Conservation (phyloP, 2,329 filamentous ascomycete species). For the Chrysosphaeria jannelii region DNA sequence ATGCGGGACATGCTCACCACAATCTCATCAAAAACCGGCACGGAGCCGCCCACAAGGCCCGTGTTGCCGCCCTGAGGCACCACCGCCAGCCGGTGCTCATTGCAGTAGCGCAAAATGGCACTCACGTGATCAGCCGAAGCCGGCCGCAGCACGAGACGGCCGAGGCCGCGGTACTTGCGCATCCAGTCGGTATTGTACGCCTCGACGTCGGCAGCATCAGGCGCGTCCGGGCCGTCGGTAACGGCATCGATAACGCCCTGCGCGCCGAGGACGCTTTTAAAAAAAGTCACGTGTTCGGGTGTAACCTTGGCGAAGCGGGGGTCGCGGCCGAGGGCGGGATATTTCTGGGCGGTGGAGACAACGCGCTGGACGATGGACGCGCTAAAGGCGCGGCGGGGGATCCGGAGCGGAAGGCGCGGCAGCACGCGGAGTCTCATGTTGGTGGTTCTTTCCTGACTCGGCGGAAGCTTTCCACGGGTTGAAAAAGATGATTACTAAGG, state of each 20-base stretch:
- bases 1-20: slow-evolving; percentile 73
- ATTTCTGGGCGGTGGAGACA: slow-evolving; percentile 63
- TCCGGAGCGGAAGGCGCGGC: no score
- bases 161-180: slow-evolving; percentile 87
- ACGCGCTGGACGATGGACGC: no score
- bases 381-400: neutral
- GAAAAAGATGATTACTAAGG: no score
- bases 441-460: no score
- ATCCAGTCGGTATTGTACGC: slow-evolving; percentile 97
- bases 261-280: slow-evolving; percentile 47
- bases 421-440: no score
- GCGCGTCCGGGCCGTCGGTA: slow-evolving; percentile 35
- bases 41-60: slow-evolving; percentile 76
- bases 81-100: slow-evolving; percentile 69
- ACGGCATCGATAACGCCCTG: slow-evolving; percentile 67
- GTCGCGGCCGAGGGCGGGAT: slow-evolving; percentile 59
- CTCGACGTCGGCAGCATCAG: slow-evolving; percentile 46
- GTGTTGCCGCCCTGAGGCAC: slow-evolving; percentile 96
- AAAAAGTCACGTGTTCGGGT: slow-evolving; percentile 50
- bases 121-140: slow-evolving; percentile 65
- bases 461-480: no score
- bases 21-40: slow-evolving; percentile 96
- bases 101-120: slow-evolving; percentile 80
- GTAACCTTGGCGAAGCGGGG: slow-evolving; percentile 44
- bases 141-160: slow-evolving; percentile 64